phyloP scores from a whole-genome alignment of 306 rosid species.

The Cucumis hystrix region DNA sequence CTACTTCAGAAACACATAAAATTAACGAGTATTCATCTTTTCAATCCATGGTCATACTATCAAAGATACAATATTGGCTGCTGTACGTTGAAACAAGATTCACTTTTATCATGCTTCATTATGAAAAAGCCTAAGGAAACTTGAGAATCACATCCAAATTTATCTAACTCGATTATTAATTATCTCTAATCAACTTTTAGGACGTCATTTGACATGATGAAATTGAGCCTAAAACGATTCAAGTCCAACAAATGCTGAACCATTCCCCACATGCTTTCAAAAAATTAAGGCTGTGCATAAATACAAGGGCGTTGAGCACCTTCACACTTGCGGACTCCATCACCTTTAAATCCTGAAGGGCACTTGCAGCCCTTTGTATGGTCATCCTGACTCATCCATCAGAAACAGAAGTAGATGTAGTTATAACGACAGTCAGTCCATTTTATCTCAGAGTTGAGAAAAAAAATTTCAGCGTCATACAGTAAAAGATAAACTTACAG shows the following conservation, averaged over 20 bases:
- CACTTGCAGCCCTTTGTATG: slow-evolving; percentile 64
- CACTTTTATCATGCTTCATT: not conserved
- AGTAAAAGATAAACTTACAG: slow-evolving; percentile 31
- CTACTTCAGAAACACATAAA: not conserved
- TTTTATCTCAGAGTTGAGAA: not conserved
- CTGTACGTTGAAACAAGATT: not conserved
- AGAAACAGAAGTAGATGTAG: not conserved
- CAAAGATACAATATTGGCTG: not conserved
- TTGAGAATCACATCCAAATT: not conserved
- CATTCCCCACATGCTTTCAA: not conserved
- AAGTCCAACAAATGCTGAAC: not conserved
- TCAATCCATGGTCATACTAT: not conserved
- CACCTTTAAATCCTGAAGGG: slow-evolving; percentile 83
- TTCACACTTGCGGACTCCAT: slow-evolving; percentile 61
- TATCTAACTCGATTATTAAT: not conserved
- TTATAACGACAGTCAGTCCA: not conserved
- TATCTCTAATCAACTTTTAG: not conserved
- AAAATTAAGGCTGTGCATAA: not conserved
- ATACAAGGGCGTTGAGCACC: slow-evolving; percentile 34
- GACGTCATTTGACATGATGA: not conserved
- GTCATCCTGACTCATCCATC: slow-evolving; percentile 41
- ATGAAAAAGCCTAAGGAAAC: not conserved
- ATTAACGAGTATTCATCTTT: not conserved
- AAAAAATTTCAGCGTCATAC: not conserved
- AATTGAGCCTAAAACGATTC: not conserved